phyloP scores from a whole-genome alignment of 495 filamentous ascomycete genomes.

The Aspergillus egyptiacus region DNA sequence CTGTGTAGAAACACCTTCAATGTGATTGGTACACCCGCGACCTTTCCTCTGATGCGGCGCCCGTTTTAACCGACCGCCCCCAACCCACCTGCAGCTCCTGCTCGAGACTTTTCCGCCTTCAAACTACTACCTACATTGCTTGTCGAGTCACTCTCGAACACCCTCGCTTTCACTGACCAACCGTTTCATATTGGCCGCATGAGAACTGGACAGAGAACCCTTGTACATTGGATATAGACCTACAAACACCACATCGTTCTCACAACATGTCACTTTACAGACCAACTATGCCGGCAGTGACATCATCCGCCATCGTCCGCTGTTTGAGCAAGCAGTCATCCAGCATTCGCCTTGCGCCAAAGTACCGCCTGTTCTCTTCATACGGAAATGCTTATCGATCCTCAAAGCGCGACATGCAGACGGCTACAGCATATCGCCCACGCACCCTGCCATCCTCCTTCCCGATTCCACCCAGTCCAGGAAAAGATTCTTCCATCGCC shows the following conservation, averaged over 20 bases:
- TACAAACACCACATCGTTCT: background rate
- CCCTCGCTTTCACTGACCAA: constrained; percentile 10
- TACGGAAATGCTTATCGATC: constrained; percentile 47
- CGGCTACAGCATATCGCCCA: constrained; percentile 72
- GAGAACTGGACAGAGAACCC: constrained; percentile 1
- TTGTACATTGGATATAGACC: constrained; percentile 5
- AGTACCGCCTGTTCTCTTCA: constrained; percentile 63
- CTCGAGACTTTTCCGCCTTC: constrained; percentile 16
- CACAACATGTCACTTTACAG: constrained; percentile 34
- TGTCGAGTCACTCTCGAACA: constrained; percentile 8
- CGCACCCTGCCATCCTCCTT: constrained; percentile 58
- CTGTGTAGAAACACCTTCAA: constrained; percentile 38
- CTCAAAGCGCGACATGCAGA: constrained; percentile 58
- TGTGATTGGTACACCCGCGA: constrained; percentile 35
- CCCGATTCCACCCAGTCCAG: constrained; percentile 62
- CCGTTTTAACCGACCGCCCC: constrained; percentile 19
- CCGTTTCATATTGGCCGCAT: constrained; percentile 12
- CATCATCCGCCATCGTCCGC: constrained; percentile 51
- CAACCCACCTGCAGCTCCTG: constrained; percentile 6
- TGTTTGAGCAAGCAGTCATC: constrained; percentile 42
- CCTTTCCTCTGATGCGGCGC: background rate
- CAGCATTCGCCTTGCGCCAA: constrained; percentile 42
- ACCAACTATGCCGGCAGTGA: constrained; percentile 36
- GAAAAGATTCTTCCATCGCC: constrained; percentile 65
- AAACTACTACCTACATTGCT: constrained; percentile 14